Evolutionary conservation across 352 stramenopile genomes (phyloP).

Genomic region (Globisporangium sylvaticum): DNA sequence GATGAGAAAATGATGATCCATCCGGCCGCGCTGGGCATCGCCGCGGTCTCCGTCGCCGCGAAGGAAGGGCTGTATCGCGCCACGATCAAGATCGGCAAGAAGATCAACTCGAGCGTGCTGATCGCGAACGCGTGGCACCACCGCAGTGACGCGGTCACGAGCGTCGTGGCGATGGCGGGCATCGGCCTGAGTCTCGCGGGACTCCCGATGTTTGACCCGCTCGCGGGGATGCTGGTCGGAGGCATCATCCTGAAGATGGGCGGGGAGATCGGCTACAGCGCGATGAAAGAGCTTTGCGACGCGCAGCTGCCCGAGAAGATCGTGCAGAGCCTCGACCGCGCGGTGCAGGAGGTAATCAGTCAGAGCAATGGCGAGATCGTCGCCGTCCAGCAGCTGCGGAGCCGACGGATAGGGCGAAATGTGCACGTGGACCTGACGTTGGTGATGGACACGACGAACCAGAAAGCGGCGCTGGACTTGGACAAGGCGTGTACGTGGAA

Average conservation of each 20-base stretch:
- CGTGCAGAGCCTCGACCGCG: slow-evolving; percentile 32
- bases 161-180: slow-evolving; percentile 64
- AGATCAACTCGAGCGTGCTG: slow-evolving; percentile 90
- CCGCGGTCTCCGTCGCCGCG: slow-evolving; percentile 75
- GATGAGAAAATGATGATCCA: slow-evolving; percentile 33
- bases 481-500: slow-evolving; percentile 53
- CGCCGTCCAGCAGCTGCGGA: slow-evolving; percentile 43
- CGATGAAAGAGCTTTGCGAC: slow-evolving; percentile 62
- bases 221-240: slow-evolving; percentile 67
- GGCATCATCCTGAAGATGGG: slow-evolving; percentile 79
- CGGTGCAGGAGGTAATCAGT: slow-evolving; percentile 34
- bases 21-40: slow-evolving; percentile 77
- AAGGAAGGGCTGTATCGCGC: slow-evolving; percentile 93
- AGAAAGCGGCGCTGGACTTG: slow-evolving; percentile 21
- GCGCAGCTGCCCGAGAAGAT: slow-evolving; percentile 37
- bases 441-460: slow-evolving; percentile 26
- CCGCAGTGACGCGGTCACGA: slow-evolving; percentile 81
- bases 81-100: slow-evolving; percentile 86
- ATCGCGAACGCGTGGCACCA: slow-evolving; percentile 97
- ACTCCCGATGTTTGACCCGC: slow-evolving; percentile 59
- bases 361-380: slow-evolving; percentile 42
- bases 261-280: slow-evolving; percentile 58
- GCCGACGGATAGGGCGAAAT: slow-evolving; percentile 48
- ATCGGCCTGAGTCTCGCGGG: slow-evolving; percentile 61
- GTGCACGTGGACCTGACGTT: slow-evolving; percentile 62